Evolutionary conservation across 345 rosid species (phyloP).

Genomic region (Gossypium anomalum): DNA sequence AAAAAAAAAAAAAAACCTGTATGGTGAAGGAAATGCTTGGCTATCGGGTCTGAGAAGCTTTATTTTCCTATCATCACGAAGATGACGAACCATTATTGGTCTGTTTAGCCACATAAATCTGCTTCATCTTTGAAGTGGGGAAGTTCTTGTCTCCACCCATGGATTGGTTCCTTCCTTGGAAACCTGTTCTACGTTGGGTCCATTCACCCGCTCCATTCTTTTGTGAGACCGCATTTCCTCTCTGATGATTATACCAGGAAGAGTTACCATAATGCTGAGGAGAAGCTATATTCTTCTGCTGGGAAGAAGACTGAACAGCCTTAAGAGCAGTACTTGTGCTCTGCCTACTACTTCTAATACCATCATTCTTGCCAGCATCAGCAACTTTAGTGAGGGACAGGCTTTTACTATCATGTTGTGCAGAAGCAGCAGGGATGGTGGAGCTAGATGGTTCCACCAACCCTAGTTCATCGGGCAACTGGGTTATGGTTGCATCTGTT

Average conservation of each 20-base stretch:
- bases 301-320: constrained; percentile 36
- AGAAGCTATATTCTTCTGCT: constrained; percentile 40
- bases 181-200: constrained; percentile 62
- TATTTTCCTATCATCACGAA: constrained; percentile 10
- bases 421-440: constrained; percentile 27
- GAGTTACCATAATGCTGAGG: constrained; percentile 43
- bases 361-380: constrained; percentile 13
- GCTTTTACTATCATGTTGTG: constrained; percentile 25
- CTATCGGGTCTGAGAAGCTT: constrained; percentile 6
- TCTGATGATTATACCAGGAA: constrained; percentile 41
- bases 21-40: too few species aligned
- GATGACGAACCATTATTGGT: constrained; percentile 35
- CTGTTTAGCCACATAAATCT: constrained; percentile 95
- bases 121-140: constrained; percentile 61
- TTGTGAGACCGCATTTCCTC: constrained; percentile 38
- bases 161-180: constrained; percentile 71
- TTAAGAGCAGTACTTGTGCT: constrained; percentile 31
- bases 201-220: constrained; percentile 47
- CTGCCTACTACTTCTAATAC: constrained; percentile 27
- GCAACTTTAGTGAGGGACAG: neutral
- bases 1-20: too few species aligned
- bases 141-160: constrained; percentile 57
- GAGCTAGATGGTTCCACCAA: constrained; percentile 53
- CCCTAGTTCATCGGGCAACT: constrained; percentile 57
- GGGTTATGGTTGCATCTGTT: constrained; percentile 34